Percentiles rank a stretch among this genome's conserved stretches.
phyloP scores from a whole-genome alignment of 83 land plant genomes.

The Picea abies region DNA sequence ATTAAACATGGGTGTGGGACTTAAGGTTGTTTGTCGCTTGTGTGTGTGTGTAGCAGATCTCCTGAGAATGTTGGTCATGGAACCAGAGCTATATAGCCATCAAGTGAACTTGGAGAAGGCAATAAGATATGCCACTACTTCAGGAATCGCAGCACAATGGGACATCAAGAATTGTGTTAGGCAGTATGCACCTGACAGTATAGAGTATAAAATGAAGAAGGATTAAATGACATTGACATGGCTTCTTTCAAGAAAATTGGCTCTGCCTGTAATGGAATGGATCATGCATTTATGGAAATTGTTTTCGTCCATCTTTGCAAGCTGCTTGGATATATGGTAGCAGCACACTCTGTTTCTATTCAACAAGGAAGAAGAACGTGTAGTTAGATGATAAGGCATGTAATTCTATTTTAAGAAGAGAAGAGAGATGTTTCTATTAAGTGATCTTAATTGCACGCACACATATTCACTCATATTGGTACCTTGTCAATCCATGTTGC shows the following conservation, averaged over 20 bases:
- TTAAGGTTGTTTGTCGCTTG: not conserved
- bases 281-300: not conserved
- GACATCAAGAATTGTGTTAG: constrained; percentile 32
- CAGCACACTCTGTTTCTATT: not conserved
- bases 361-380: not conserved
- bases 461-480: not conserved
- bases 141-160: constrained; percentile 42
- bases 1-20: not conserved
- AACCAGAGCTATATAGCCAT: constrained; percentile 41
- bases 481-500: not conserved
- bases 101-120: constrained; percentile 33
- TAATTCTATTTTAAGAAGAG: not conserved
- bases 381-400: not conserved
- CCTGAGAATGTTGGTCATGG: constrained; percentile 30
- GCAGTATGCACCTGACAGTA: constrained; percentile 53
- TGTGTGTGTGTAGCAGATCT: constrained; percentile 32
- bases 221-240: constrained; percentile 22
- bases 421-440: not conserved
- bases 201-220: constrained; percentile 39
- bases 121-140: constrained; percentile 41
- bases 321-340: not conserved
- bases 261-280: not conserved
- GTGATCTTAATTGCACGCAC: not conserved
- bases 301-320: not conserved
- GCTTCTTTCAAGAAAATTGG: not conserved